These are phyloP conservation scores for Ophiostoma montium DNA, from an alignment of 2,329 filamentous ascomycete species.

Conservation along the genomic window DNA sequence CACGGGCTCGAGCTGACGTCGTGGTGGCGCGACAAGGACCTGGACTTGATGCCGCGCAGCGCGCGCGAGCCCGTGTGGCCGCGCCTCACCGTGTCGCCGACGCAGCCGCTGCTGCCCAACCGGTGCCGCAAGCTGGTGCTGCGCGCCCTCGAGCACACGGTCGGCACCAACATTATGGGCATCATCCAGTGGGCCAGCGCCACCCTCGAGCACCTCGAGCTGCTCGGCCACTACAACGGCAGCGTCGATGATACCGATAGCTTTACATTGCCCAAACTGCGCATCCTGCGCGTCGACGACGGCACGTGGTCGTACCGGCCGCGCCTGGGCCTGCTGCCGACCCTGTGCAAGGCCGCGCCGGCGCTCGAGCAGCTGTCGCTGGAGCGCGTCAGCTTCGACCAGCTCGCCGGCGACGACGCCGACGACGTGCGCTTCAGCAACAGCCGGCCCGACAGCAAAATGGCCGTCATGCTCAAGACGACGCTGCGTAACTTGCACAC, in stretches of 20 bases:
- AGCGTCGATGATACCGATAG: too few species aligned
- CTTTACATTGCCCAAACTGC: background rate
- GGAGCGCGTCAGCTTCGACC: background rate
- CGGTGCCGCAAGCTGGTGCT: background rate
- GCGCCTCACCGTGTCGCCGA: background rate
- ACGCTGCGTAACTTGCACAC: slow-evolving; percentile 3
- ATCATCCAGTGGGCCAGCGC: background rate
- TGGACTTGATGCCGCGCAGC: background rate
- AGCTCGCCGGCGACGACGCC: too few species aligned
- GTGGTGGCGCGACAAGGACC: background rate
- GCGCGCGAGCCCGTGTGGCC: background rate
- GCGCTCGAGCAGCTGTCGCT: slow-evolving; percentile 11
- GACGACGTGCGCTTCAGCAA: too few species aligned
- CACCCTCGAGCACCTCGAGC: background rate
- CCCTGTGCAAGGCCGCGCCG: background rate
- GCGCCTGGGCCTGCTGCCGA: background rate
- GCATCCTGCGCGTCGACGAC: background rate
- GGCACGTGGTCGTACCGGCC: too few species aligned
- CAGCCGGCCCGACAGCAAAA: too few species aligned
- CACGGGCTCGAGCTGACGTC: slow-evolving; percentile 1
- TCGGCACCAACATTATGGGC: background rate
- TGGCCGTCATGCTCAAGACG: too few species aligned
- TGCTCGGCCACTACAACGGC: background rate
- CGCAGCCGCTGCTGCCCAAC: background rate
- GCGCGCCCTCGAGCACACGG: background rate